phyloP scores from a whole-genome alignment of 768 basidiomycete genomes.

The Pleurotus giganteus region DNA sequence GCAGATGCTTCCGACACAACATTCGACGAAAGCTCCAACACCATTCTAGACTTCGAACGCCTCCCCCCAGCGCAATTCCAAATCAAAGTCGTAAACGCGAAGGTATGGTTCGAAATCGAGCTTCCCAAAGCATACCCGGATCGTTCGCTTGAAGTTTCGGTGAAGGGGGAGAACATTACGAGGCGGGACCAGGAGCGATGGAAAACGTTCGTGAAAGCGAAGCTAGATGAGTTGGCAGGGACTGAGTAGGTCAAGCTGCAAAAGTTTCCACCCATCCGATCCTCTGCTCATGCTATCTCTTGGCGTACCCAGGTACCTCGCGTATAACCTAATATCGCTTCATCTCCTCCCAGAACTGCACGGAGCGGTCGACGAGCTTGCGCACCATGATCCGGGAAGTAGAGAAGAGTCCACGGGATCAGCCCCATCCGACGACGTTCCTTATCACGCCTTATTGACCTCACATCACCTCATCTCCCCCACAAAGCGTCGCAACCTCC shows the following conservation, averaged over 20 bases:
- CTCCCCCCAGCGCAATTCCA: constrained; percentile 31
- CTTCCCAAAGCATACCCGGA: constrained; percentile 16
- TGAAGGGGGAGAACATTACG: constrained; percentile 46
- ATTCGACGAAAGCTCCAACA: neutral
- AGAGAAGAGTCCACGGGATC: neutral
- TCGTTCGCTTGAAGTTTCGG: constrained; percentile 25
- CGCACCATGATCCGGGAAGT: neutral
- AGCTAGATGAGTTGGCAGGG: constrained; percentile 31
- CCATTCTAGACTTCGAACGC: neutral
- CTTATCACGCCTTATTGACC: constrained; percentile 63
- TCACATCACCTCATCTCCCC: constrained; percentile 73
- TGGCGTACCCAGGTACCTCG: constrained; percentile 44
- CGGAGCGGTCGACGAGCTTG: constrained; percentile 24
- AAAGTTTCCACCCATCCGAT: neutral
- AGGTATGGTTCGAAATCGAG: constrained; percentile 35
- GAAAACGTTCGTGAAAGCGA: constrained; percentile 39
- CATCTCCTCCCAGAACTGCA: constrained; percentile 59
- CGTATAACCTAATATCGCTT: constrained; percentile 56
- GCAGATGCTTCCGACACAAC: neutral
- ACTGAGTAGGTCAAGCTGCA: constrained; percentile 23
- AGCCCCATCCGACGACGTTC: constrained; percentile 7
- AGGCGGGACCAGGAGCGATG: constrained; percentile 49
- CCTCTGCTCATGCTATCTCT: neutral
- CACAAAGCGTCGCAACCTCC: constrained; percentile 56
- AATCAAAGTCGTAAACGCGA: constrained; percentile 26